These are phyloP conservation scores for Dactylellina cionopaga DNA, from an alignment of 2,329 filamentous ascomycete genomes.

Conservation along the genomic window DNA sequence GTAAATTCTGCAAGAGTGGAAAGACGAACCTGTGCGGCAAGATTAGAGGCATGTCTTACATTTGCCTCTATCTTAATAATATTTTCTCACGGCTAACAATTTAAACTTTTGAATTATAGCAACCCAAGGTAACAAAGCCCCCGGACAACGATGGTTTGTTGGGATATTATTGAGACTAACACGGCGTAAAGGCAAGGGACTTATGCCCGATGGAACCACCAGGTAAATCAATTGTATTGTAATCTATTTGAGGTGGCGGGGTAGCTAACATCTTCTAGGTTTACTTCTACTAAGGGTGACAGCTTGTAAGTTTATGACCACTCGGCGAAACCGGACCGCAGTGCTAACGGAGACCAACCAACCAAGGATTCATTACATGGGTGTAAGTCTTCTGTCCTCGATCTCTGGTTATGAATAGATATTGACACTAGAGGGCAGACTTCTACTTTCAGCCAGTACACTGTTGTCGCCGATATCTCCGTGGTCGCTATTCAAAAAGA, in stretches of 20 bases:
- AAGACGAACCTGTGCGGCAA: constrained; percentile 97
- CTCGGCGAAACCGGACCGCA: neutral
- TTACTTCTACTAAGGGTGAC: constrained; percentile 15
- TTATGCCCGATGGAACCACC: constrained; percentile 96
- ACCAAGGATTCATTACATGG: constrained; percentile 98
- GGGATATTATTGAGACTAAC: neutral
- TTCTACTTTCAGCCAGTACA: constrained; percentile 98
- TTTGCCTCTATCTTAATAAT: neutral
- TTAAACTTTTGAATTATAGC: constrained; percentile 61
- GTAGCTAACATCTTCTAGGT: constrained; percentile 8
- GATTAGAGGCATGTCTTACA: constrained; percentile 71
- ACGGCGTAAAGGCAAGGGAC: constrained; percentile 65
- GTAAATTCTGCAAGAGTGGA: constrained; percentile 99
- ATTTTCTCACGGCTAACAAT: neutral
- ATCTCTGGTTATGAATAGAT: neutral
- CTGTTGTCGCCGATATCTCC: constrained; percentile 97
- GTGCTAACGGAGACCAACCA: constrained; percentile 65
- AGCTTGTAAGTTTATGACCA: constrained; percentile 21
- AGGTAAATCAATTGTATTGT: constrained; percentile 63
- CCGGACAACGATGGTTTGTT: neutral
- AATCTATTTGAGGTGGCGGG: neutral
- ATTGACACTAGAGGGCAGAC: constrained; percentile 62
- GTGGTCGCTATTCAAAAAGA: constrained; percentile 91
- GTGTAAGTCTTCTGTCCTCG: constrained; percentile 60
- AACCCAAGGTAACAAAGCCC: constrained; percentile 77